Evolutionary conservation across 192 early-diverging fungal species (phyloP), one percentile per base, ranked within the genome.

Genomic region (Geranomyces michiganensis): DNA sequence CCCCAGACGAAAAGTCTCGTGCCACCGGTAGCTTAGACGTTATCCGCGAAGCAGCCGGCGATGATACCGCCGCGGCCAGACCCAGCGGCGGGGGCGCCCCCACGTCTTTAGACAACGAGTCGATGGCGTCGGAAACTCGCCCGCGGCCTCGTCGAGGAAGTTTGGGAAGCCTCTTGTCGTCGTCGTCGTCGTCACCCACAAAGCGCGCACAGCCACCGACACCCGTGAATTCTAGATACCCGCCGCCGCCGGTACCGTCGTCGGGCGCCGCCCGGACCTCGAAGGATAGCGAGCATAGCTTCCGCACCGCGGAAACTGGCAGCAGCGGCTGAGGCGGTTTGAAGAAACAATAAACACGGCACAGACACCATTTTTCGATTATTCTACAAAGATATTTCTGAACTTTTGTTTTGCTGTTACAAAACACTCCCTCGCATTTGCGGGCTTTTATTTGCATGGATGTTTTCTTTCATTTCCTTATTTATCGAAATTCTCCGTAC

Each of bases 101-200:
- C 10, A 41, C 10, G 36, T 41, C 36, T 41, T n/a, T n/a, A n/a
- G 36, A 41, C 36, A 41, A 41, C 36, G 36, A 41, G 36, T 41
- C 51, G n/a, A 53, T 53, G 51, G 51, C 51, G 15, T 53, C 51
- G 51, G 51, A 53, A 53, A 53, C 51, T 17, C 51, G 51, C 51
- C 51, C 51, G 19, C 51, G 51, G 19, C 6, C 51, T 17, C n/a
- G 51, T 26, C n/a, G 51, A 4, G 51, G 19, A n/a, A 26, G 51
- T 17, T 24, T n/a, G 24, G n/a, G 51, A 53, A 53, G 24, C 51
- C 51, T 53, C 24, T 26, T 53, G 51, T 53, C 51, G 24, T 53
- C 51, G 19, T 15, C 51, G 19, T 53, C 51, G 19, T 47, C 46
- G 12, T 14, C 12, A 10, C 10, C 46, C 46, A 47, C 46, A 53